These are phyloP conservation scores for Aureobasidium mangrovei DNA, from an alignment of 2,329 filamentous ascomycete species.

Conservation along the genomic window DNA sequence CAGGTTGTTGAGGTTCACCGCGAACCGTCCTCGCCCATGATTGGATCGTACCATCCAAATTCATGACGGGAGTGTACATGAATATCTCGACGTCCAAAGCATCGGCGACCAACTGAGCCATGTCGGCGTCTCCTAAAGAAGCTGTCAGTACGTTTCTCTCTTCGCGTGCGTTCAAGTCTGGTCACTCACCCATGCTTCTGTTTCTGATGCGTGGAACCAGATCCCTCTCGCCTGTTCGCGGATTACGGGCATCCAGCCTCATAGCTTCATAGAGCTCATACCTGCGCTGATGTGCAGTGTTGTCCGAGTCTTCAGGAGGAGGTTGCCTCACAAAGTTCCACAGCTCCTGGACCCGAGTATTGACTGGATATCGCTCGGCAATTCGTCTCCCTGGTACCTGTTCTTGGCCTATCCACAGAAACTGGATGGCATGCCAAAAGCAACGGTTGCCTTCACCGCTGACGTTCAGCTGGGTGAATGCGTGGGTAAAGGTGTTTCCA, in stretches of 20 bases:
- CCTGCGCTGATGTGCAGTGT: neutral
- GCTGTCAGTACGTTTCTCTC: neutral
- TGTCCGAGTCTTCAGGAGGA: neutral
- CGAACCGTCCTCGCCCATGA: neutral
- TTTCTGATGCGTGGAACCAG: neutral
- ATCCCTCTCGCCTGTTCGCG: no score
- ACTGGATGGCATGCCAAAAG: neutral
- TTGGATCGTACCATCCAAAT: neutral
- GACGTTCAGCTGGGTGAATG: neutral
- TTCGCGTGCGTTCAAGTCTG: neutral
- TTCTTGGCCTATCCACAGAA: neutral
- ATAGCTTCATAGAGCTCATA: neutral
- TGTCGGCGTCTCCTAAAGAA: neutral
- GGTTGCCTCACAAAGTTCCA: neutral
- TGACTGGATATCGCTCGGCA: neutral
- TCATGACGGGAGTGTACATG: neutral
- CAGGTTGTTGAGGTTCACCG: neutral
- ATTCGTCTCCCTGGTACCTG: neutral
- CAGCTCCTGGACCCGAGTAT: neutral
- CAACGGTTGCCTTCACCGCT: neutral
- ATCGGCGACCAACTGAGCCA: conserved; percentile 1
- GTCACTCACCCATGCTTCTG: neutral
- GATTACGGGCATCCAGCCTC: no score
- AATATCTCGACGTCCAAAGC: conserved; percentile 9
- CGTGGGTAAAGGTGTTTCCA: neutral